Evolutionary conservation across 257 asterid genomes (phyloP), one percentile per base, ranked within the genome.

Genomic region (Petrea volubilis): DNA sequence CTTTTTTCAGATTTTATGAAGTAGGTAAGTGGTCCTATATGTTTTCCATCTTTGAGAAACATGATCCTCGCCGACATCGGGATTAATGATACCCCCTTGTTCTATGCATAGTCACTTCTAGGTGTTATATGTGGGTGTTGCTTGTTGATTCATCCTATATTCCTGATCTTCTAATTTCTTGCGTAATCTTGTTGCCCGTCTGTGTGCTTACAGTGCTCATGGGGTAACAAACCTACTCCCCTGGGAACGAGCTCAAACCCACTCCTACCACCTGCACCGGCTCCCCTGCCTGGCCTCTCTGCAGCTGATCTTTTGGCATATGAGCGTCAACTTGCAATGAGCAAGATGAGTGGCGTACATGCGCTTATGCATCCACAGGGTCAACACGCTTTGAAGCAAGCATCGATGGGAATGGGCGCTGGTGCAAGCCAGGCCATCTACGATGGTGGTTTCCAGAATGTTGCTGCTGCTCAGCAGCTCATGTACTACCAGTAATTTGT

Each of bases 171-270:
- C n/a, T n/a, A n/a, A n/a, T n/a, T n/a, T n/a, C n/a, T n/a, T n/a
- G n/a, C n/a, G n/a, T 38, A 10, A 62, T 15, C 28, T 20, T 8
- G 33, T n/a, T 18, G 5, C 24, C 27, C 3, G 11, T 59, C 13
- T 65, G 52, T 28, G 21, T 21, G 24, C 21, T 15, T n/a, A 11
- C 78, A 78, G 97, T 93, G 98, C 60, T 93, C 97, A 7, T 93
- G 96, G 98, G 98, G 97, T 21, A 93, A 79, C 92, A 93, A 93
- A 69, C 98, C 98, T 55, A 93, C 97, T 71, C 96, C 96, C 4
- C 86, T 90, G 0, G 97, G 98, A 60, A 88, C 96, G 21, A 79
- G 83, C 79, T 93, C 97, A 1, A 93, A 86, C 71, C 96, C 97
- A 2, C 97, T 89, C 60, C 96, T 89, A 1, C 95, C 95, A 28